These are phyloP conservation scores for Cokeromyces recurvatus DNA, from an alignment of 371 early-diverging fungal species.

Conservation along the genomic window DNA sequence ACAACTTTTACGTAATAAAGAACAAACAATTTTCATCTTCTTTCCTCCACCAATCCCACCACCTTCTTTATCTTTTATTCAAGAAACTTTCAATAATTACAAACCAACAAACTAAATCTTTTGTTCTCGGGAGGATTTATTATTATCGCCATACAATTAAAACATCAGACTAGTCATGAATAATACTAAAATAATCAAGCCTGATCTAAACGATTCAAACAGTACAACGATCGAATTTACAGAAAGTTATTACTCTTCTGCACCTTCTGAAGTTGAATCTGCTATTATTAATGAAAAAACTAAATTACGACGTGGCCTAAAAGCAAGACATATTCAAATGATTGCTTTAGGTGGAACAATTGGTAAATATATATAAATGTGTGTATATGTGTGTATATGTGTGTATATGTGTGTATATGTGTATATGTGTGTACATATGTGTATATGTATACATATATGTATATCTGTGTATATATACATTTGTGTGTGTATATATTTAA, in stretches of 20 bases:
- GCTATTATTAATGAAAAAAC: background rate
- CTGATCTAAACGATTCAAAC: no score
- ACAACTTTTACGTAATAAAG: slow-evolving; percentile 13
- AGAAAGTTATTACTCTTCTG: background rate
- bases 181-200: no score
- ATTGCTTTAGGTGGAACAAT: slow-evolving; percentile 62
- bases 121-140: background rate
- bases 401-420: no score
- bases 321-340: slow-evolving; percentile 59
- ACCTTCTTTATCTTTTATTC: background rate
- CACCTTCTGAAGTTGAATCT: background rate
- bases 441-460: no score
- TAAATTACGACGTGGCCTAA: slow-evolving; percentile 32
- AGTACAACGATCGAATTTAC: no score
- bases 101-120: no score
- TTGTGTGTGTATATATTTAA: no score
- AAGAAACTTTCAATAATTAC: background rate
- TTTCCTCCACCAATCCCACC: no score
- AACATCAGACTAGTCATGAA: background rate
- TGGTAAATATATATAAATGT: no score
- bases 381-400: no score
- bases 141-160: background rate
- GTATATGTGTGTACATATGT: no score
- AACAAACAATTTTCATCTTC: background rate
- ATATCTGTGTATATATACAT: no score